Base-by-base conservation (phyloP, 1,139 yeast species). In the Hanseniaspora gamundiae region DNA sequence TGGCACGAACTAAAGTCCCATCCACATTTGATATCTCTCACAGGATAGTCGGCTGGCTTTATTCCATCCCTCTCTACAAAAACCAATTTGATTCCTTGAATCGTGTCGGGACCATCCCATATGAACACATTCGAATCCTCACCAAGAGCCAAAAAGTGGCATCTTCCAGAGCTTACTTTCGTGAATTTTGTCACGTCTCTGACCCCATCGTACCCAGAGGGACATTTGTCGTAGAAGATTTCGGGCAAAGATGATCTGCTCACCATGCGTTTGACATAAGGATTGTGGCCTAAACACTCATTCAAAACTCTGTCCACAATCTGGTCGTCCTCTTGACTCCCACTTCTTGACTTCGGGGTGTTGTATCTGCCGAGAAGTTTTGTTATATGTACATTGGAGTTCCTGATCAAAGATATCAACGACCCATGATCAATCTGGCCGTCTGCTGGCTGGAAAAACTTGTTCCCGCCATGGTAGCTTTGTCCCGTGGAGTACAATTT, bases 141-240 rank as follows among this genome's bases (percentile, higher is more conserved):
- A 51, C 78, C 84, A 42, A 81, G 59, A 0, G 80, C 91, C 11
- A 81, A 60, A 41, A 81, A 69, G 57, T 80, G 88, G 38, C 73
- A 68, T 48, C 93, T 61, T 0, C 93, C 93, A 38, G 83, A 71
- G 13, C 79, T 68, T 2, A 81, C 67, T 2, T 77, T 68, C 2
- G 71, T 56, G 42, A 80, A 66, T 46, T 61, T 66, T 7, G 56
- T 51, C 3, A 55, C 42, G 20, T 57, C 53, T 11, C 56, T 45
- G 26, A 39, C 45, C 10, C 49, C 51, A 39, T 35, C 5, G 44
- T 41, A 17, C 47, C 54, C 9, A 49, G 40, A 11, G 48, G 46
- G 41, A 31, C 45, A 30, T 2, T 35, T 40, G 2, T 31, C 39
- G 14, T 27, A 24, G 42, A 53, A 54, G 6, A 54, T 47, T 4